A percentile compares a stretch with the other conserved stretches of the same genome.
Conservation (phyloP, 352 stramenopile genomes). For the Pythium utonaiense region DNA sequence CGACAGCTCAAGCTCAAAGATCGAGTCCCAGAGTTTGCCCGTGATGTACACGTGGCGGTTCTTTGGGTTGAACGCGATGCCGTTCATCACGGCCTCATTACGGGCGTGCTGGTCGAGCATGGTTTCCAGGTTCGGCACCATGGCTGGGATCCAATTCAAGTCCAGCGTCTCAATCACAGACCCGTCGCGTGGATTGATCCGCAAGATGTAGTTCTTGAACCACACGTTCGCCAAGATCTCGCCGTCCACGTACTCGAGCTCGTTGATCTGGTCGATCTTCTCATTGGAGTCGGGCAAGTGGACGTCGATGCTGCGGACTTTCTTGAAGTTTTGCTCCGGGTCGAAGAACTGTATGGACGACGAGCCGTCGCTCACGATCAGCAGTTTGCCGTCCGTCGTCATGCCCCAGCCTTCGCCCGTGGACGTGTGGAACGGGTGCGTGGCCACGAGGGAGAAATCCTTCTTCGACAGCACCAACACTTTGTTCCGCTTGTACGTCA, state of each 20-base stretch:
- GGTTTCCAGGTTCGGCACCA: constrained; percentile 34
- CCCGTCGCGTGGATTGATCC: constrained; percentile 70
- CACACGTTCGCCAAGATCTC: constrained; percentile 88
- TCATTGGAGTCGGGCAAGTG: constrained; percentile 4
- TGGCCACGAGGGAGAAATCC: constrained; percentile 48
- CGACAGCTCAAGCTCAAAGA: constrained; percentile 78
- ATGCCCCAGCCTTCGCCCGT: constrained; percentile 89
- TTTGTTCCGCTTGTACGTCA: constrained; percentile 77
- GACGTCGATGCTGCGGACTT: constrained; percentile 56
- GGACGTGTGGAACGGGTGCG: constrained; percentile 59
- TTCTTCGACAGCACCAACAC: constrained; percentile 57
- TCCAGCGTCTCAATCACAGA: constrained; percentile 69
- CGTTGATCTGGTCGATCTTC: constrained; percentile 72
- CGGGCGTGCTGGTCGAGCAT: constrained; percentile 29
- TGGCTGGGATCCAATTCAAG: constrained; percentile 53
- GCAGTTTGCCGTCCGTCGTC: constrained; percentile 68
- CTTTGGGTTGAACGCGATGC: constrained; percentile 73
- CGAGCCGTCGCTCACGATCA: constrained; percentile 87
- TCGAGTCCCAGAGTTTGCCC: constrained; percentile 82
- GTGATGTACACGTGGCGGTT: constrained; percentile 69
- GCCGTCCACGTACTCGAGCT: constrained; percentile 82
- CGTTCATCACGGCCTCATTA: constrained; percentile 85
- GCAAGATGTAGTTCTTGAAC: constrained; percentile 71
- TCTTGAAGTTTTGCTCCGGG: constrained; percentile 44
- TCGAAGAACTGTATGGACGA: constrained; percentile 79